Evolutionary conservation across 192 early-diverging fungal genomes (phyloP), one percentile per base, ranked within the genome.

Genomic region (Mycoemilia scoparia): DNA sequence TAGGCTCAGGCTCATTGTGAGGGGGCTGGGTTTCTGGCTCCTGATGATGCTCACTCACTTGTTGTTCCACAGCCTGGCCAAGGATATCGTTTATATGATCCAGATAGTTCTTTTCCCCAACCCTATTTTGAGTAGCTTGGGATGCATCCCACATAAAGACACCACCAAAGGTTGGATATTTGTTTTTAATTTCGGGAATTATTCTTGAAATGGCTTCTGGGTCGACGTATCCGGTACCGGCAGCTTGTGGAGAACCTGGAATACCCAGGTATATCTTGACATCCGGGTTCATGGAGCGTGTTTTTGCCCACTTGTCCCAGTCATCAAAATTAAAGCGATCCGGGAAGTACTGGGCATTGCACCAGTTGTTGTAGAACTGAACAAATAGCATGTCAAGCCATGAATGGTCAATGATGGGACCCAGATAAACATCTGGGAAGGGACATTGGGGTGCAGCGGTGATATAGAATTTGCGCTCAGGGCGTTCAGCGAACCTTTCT

Each of bases 281-380:
- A 13, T 70, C 48, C 32, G 69, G 67, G 45, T 76, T 72, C 13
- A 66, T 45, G 1, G 72, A 62, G 1, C 46, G 36, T 1, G 58
- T 56, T 9, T 63, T 63, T 3, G 74, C 70, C 74, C 77, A 80
- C 14, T 57, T 62, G 22, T 75, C 61, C 79, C 79, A 83, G 30
- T 64, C 58, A 23, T 70, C 70, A 54, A 72, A 83, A 53, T 83
- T 83, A 56, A 74, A 82, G 45, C 60, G 68, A 27, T 51, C 56
- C 34, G 57, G 38, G 22, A 38, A 32, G 27, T 53, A 51, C 37
- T 59, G 55, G 4, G 68, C 45, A 17, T 64, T 56, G 30, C 79
- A 83, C 49, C 71, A 79, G 56, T 83, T 83, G 60, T 83, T 83
- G 60, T 83, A 83, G 39, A 78, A 83, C 51, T 83, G 79, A 1